Conservation (phyloP, 2,329 filamentous ascomycete genomes). For the Epichloe gansuensis region DNA sequence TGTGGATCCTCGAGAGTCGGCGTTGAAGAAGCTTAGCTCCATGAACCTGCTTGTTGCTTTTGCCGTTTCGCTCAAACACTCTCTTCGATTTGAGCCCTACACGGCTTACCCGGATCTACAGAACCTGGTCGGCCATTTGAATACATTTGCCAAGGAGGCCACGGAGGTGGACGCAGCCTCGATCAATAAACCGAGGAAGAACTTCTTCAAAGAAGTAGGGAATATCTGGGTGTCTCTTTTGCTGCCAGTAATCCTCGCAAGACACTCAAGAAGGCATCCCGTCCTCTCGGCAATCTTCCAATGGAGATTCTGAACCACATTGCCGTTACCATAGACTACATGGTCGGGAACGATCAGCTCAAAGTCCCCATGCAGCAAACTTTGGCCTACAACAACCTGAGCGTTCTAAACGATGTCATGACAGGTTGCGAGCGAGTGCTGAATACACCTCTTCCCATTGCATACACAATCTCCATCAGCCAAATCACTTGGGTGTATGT, state of each 20-base stretch:
- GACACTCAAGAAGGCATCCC: conserved; percentile 57
- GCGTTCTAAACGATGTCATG: conserved; percentile 58
- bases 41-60: conserved; percentile 72
- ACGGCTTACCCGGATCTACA: conserved; percentile 63
- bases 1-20: conserved; percentile 45
- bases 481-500: conserved; percentile 85
- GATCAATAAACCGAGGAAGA: conserved; percentile 26
- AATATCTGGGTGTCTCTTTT: conserved; percentile 66
- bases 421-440: conserved; percentile 66
- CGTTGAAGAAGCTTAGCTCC: conserved; percentile 59
- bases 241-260: conserved; percentile 70
- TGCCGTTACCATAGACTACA: conserved; percentile 50
- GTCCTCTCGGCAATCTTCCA: conserved; percentile 70
- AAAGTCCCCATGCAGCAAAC: conserved; percentile 47
- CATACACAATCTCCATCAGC: conserved; percentile 73
- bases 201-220: conserved; percentile 53
- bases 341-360: conserved; percentile 44
- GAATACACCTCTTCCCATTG: conserved; percentile 69
- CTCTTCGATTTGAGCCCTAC: conserved; percentile 72
- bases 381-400: conserved; percentile 47
- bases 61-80: conserved; percentile 68
- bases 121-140: conserved; percentile 57
- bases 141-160: conserved; percentile 57
- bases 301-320: conserved; percentile 69
- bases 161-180: conserved; percentile 26